Evolutionary conservation across 169 alveolate species (phyloP), one percentile per base, ranked within the genome.

Genomic region (Cryptosporidium felis): DNA sequence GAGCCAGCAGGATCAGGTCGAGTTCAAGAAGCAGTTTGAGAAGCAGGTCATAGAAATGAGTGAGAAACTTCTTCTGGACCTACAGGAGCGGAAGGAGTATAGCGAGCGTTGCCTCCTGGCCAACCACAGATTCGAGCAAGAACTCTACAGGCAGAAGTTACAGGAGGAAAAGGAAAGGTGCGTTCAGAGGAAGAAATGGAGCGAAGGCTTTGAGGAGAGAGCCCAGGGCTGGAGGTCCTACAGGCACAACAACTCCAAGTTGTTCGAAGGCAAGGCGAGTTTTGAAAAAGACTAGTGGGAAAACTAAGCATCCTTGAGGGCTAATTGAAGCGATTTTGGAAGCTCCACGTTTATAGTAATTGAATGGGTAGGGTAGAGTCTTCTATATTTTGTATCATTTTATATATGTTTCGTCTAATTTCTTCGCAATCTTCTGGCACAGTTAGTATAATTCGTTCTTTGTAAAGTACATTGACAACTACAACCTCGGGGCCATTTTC

Each of bases 81-180:
- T 89, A 26, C 79, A 82, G 79, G 96, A 93, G 21, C 81, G 92
- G 63, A 82, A 89, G 34, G 96, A 93, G 82, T 93, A 93, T 62
- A 95, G 95, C 23, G 94, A 93, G 81, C 90, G 85, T 45, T 92
- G 95, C 63, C 85, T 91, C 53, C 49, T 80, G 28, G 95, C 96
- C 4, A 93, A 93, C 74, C 91, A 89, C 41, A 47, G 65, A 26
- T 74, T 63, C 30, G 92, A 80, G 40, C 56, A 46, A 56, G 82
- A 89, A 16, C 40, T 65, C 8, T 45, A 65, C 28, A 49, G 85
- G 40, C 51, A 74, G 56, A 74, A 56, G 5, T 58, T 74, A 23
- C 60, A 74, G 5, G 74, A 74, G n/a, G 85, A 74, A 41, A 74
- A 74, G 18, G 59, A 56, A 32, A 74, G 6, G 58, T 74, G 66